Conservation (phyloP, 306 rosid genomes). For the Cucurbita ficifolia region DNA sequence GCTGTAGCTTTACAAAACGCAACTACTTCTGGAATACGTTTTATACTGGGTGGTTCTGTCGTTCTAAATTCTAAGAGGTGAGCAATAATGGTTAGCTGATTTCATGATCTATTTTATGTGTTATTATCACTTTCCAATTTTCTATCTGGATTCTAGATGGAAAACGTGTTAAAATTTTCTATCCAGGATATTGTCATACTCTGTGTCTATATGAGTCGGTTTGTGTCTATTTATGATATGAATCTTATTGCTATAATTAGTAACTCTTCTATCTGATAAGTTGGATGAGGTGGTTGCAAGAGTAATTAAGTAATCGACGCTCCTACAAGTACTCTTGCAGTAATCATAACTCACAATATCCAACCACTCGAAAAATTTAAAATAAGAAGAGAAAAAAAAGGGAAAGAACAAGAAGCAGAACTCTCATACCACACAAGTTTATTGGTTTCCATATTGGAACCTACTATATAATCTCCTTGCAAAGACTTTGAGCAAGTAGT, state of each 20-base stretch:
- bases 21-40: conserved; percentile 63
- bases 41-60: conserved; percentile 78
- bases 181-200: background rate
- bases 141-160: background rate
- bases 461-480: background rate
- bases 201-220: background rate
- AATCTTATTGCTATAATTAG: background rate
- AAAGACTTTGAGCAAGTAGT: background rate
- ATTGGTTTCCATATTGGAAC: background rate
- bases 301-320: background rate
- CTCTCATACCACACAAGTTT: background rate
- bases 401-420: background rate
- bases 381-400: background rate
- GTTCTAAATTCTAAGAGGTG: conserved; percentile 89
- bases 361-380: background rate
- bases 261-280: background rate
- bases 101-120: background rate
- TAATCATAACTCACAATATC: background rate
- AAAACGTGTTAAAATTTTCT: background rate
- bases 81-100: background rate
- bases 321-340: background rate
- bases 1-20: conserved; percentile 74
- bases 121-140: background rate
- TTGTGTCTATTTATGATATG: background rate
- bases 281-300: background rate